Percentiles rank a stretch among this genome's conserved stretches.
Evolutionary conservation across 2,329 filamentous ascomycete genomes (phyloP).

Genomic region (Aspergillus proliferans): DNA sequence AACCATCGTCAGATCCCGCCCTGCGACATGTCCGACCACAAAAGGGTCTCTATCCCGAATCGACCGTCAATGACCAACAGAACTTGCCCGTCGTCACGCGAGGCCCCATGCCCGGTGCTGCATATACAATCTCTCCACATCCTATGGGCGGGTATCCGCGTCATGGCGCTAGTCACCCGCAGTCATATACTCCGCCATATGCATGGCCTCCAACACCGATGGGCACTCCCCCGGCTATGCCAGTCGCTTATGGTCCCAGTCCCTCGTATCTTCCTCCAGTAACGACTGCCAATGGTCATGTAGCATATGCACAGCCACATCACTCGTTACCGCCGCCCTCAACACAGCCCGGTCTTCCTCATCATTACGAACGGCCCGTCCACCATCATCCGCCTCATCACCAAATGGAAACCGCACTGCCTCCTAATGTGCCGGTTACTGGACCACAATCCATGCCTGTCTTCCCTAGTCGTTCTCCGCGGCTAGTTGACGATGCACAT

Average conservation of each 20-base stretch:
- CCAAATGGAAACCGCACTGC: constrained; percentile 22
- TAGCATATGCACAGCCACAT: constrained; percentile 27
- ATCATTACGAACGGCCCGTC: constrained; percentile 29
- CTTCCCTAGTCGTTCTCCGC: constrained; percentile 24
- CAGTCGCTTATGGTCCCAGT: constrained; percentile 28
- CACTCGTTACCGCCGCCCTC: constrained; percentile 19
- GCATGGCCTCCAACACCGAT: constrained; percentile 42
- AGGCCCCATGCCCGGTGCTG: constrained; percentile 57
- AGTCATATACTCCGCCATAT: constrained; percentile 36
- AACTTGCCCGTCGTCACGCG: constrained; percentile 75
- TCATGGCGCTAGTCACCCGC: constrained; percentile 32
- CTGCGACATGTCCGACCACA: constrained; percentile 77
- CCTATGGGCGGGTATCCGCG: constrained; percentile 51
- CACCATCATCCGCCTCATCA: constrained; percentile 24
- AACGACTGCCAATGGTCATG: constrained; percentile 22
- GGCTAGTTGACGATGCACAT: constrained; percentile 18
- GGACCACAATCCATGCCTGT: constrained; percentile 12
- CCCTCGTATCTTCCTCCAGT: constrained; percentile 34
- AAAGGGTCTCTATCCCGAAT: constrained; percentile 97
- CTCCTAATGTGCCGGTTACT: constrained; percentile 15
- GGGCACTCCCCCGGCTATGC: constrained; percentile 36
- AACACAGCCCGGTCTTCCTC: constrained; percentile 19
- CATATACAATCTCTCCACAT: constrained; percentile 49
- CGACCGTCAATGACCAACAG: constrained; percentile 78
- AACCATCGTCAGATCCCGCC: constrained; percentile 73